These are phyloP conservation scores for Lentinus brumalis DNA, from an alignment of 768 basidiomycete genomes.

Conservation along the genomic window DNA sequence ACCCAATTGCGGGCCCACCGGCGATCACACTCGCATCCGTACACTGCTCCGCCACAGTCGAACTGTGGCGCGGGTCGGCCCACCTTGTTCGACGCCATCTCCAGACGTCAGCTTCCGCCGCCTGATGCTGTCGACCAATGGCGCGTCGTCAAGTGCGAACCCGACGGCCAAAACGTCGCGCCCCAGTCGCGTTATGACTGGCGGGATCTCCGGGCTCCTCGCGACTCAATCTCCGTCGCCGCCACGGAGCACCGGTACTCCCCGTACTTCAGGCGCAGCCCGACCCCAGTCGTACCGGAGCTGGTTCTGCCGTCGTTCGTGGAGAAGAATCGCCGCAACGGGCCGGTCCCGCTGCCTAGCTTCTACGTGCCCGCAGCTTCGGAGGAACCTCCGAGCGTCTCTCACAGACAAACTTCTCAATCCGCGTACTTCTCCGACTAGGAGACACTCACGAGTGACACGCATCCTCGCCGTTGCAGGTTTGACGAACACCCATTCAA, in stretches of 20 bases:
- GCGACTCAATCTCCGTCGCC: too few species aligned
- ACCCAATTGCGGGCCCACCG: neutral
- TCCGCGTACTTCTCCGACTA: neutral
- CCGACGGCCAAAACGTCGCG: neutral
- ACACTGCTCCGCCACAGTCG: neutral
- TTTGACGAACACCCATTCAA: too few species aligned
- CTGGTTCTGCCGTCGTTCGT: neutral
- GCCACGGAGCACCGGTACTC: too few species aligned
- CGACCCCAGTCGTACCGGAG: neutral
- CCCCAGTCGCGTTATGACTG: too few species aligned
- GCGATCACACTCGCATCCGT: neutral
- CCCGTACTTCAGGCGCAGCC: neutral
- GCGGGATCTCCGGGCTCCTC: too few species aligned
- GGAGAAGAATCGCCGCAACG: neutral
- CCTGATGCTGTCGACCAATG: neutral
- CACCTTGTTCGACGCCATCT: neutral
- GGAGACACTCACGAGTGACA: neutral
- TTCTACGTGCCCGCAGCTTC: neutral
- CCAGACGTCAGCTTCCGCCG: neutral
- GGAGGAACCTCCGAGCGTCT: neutral
- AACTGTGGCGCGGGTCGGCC: neutral
- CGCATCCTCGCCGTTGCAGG: too few species aligned
- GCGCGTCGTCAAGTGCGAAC: neutral
- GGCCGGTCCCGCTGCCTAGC: neutral
- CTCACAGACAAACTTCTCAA: neutral